Evolutionary conservation across 306 rosid genomes (phyloP), one percentile per base, ranked within the genome.

Genomic region (Gillenia trifoliata): DNA sequence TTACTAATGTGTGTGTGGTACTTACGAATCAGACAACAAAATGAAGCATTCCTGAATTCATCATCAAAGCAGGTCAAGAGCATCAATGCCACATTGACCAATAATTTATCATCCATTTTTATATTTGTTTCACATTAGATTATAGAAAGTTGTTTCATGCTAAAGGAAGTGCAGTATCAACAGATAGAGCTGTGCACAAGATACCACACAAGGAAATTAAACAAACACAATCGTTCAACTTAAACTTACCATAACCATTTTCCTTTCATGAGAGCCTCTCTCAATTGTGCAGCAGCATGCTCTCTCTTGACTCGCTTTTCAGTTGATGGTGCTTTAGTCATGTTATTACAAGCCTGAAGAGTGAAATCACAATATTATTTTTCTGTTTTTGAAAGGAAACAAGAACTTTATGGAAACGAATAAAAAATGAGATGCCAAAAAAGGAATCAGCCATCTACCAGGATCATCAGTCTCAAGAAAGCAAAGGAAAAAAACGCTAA

Each of bases 221-320:
- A 64, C 71, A 45, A 34, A 72, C 66, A 64, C 20, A 23, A 69
- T 47, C 41, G 62, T 23, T 34, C 57, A 77, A 74, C 68, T 43
- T 55, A 71, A 78, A 79, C 84, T 88, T 91, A 93, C 98, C 98
- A 91, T 75, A 93, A 82, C 98, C 98, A 93, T 84, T 91, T 93
- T 40, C 98, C 98, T 79, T 83, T 61, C 82, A 75, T 80, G 78
- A 91, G 97, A 75, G 91, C 96, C 82, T 91, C 97, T 78, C 84
- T 84, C 66, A 93, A 71, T 76, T 89, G 84, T 70, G 63, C 79
- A 81, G 90, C 89, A 82, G 88, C 85, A 73, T 88, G 84, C 84
- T 89, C 97, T 84, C 89, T 87, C 89, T 88, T 93, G 56, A 83
- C 82, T 75, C 94, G 85, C 80, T 93, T 93, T 79, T 89, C 91